Evolutionary conservation across 352 stramenopile genomes (phyloP).

Genomic region (Globisporangium polare): DNA sequence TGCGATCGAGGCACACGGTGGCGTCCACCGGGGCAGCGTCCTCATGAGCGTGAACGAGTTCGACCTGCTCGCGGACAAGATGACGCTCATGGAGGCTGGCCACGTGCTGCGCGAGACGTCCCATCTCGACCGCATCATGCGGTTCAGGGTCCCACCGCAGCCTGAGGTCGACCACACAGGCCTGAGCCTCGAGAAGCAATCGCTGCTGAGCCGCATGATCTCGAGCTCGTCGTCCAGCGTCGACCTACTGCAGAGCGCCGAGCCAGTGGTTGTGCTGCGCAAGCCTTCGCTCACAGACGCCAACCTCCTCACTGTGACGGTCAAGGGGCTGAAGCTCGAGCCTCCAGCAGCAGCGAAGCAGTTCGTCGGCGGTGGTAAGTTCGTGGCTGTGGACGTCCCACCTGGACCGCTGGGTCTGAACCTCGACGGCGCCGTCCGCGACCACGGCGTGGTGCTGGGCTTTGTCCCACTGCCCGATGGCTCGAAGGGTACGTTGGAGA

Average conservation of each 20-base stretch:
- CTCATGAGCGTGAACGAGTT: constrained; percentile 61
- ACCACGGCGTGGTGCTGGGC: constrained; percentile 57
- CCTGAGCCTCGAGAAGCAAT: constrained; percentile 3
- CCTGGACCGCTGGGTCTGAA: constrained; percentile 64
- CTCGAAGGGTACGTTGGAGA: constrained; percentile 45
- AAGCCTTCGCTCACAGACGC: constrained; percentile 11
- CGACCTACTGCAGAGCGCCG: neutral
- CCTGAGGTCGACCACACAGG: neutral
- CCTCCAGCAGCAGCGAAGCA: neutral
- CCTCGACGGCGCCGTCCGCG: constrained; percentile 40
- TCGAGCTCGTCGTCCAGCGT: constrained; percentile 10
- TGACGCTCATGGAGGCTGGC: constrained; percentile 40
- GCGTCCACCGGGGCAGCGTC: constrained; percentile 37
- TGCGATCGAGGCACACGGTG: constrained; percentile 41
- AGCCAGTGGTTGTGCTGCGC: neutral
- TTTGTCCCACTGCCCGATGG: constrained; percentile 62
- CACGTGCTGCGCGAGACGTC: constrained; percentile 48
- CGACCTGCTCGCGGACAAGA: constrained; percentile 33
- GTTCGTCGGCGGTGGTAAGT: constrained; percentile 1
- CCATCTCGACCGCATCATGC: constrained; percentile 31
- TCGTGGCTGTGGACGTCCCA: constrained; percentile 38
- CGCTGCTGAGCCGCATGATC: neutral
- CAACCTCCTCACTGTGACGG: constrained; percentile 13
- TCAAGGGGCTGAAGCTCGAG: constrained; percentile 2
- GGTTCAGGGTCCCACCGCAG: constrained; percentile 36